These are phyloP conservation scores for Blastobotrys malaysiensis DNA, from an alignment of 1,139 yeast species.

Conservation along the genomic window DNA sequence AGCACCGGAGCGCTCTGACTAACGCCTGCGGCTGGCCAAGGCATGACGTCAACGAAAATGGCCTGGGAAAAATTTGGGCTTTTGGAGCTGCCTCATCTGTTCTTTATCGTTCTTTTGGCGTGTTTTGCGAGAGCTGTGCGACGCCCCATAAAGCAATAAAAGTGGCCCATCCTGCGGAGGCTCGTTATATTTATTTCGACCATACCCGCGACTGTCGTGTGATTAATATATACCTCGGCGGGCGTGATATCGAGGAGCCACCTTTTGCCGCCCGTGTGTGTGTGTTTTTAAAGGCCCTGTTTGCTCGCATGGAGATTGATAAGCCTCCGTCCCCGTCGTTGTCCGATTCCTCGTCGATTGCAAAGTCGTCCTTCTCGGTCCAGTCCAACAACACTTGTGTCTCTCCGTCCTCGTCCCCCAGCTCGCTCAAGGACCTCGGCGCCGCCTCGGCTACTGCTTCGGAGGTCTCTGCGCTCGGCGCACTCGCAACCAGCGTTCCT, in stretches of 20 bases:
- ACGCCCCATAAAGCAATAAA: not conserved
- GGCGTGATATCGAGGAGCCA: no score
- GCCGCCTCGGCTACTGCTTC: not conserved
- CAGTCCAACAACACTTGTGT: not conserved
- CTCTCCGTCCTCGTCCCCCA: not conserved
- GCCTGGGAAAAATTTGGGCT: not conserved
- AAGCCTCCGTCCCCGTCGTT: not conserved
- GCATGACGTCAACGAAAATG: not conserved
- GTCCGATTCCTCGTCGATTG: not conserved
- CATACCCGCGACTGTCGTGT: no score
- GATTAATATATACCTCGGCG: no score
- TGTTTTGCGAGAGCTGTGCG: not conserved
- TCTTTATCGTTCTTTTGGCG: not conserved
- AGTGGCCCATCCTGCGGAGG: not conserved
- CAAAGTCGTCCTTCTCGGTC: not conserved
- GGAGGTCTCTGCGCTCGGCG: not conserved
- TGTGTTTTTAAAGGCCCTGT: no score
- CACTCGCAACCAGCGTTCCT: not conserved
- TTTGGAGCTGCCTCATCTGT: not conserved
- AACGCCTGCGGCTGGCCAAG: not conserved
- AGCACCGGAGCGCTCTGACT: not conserved
- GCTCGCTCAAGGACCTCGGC: not conserved
- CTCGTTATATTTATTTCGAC: no score
- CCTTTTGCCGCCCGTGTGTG: no score
- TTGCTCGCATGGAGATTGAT: not conserved